Evolutionary conservation across 441 rosid species (phyloP), one percentile per base, ranked within the genome.

Genomic region (Rhodomyrtus psidioides): DNA sequence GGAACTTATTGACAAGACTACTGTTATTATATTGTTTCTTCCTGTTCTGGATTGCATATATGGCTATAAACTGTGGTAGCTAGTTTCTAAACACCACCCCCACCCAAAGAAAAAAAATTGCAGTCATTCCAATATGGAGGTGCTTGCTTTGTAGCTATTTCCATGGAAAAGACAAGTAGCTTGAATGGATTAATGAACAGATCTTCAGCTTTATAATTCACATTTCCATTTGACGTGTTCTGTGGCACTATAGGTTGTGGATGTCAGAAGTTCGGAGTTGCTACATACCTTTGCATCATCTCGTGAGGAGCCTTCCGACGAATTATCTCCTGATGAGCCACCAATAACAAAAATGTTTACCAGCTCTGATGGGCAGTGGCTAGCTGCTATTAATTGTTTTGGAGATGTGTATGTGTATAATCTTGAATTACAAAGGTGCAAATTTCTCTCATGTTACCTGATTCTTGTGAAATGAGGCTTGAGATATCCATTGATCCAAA

Each of bases 331-430:
- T 49, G 86, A 84, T 51, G 99, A 94, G 88, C 97, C 96, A 86
- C 97, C 98, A n/a, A 91, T 97, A 88, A 97, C 98, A 85, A 95
- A 92, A 91, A 88, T 97, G 95, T 94, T 93, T 85, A 91, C 94
- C 19, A 97, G 98, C 89, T 88, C 92, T 83, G 94, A 95, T 92
- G 99, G 95, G 89, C 96, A 92, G 85, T 96, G 99, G 97, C 88
- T 97, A 86, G 97, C 98, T 88, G 98, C 99, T 46, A 75, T 94
- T 85, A 97, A 94, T 89, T 97, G 99, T 91, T 95, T 95, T 92
- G 98, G 99, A 74, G 99, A 97, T 92, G 85, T 95, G 39, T 94
- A 96, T 82, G 85, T 97, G 55, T 95, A 94, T 91, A 94, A 95
- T 90, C 92, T 96, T 88, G 97, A 96, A 88, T 93, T 90, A 76